phyloP scores from a whole-genome alignment of 192 early-diverging fungal species.

The Podila horticola region DNA sequence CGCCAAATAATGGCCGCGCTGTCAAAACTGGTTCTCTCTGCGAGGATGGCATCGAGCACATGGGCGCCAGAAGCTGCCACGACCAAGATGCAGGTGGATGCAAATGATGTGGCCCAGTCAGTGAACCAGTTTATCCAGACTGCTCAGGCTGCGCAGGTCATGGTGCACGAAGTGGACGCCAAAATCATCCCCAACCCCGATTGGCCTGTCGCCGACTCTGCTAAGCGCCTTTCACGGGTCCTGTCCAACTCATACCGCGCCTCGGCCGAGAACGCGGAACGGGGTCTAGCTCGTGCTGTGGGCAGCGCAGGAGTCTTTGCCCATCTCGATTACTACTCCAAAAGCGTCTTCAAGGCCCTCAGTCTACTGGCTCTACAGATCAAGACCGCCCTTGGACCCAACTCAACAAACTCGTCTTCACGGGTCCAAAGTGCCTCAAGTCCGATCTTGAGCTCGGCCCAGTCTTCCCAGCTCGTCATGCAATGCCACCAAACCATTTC shows the following conservation, averaged over 20 bases:
- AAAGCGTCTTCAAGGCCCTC: not conserved
- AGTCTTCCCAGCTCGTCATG: conserved; percentile 47
- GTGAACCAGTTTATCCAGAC: conserved; percentile 69
- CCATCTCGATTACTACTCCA: conserved; percentile 1
- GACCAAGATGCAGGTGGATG: conserved; percentile 70
- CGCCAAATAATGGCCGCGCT: conserved; percentile 76
- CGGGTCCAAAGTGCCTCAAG: too few relatives aligned
- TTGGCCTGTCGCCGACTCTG: not conserved
- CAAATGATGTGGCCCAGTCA: conserved; percentile 73
- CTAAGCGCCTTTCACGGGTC: not conserved
- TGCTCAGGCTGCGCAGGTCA: not conserved
- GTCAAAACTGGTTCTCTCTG: conserved; percentile 83
- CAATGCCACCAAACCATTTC: conserved; percentile 47
- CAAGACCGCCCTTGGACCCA: not conserved
- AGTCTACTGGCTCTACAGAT: not conserved
- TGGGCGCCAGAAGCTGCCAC: conserved; percentile 87
- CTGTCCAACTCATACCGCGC: not conserved
- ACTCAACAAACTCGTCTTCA: not conserved
- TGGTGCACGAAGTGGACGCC: not conserved
- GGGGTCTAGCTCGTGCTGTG: not conserved
- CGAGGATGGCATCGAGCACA: conserved; percentile 78
- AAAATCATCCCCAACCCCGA: not conserved
- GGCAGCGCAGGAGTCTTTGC: not conserved
- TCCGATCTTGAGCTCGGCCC: conserved; percentile 4
- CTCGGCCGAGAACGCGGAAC: not conserved